Conservation (phyloP, 352 stramenopile genomes). For the Phytopythium cucurbitacearum region DNA sequence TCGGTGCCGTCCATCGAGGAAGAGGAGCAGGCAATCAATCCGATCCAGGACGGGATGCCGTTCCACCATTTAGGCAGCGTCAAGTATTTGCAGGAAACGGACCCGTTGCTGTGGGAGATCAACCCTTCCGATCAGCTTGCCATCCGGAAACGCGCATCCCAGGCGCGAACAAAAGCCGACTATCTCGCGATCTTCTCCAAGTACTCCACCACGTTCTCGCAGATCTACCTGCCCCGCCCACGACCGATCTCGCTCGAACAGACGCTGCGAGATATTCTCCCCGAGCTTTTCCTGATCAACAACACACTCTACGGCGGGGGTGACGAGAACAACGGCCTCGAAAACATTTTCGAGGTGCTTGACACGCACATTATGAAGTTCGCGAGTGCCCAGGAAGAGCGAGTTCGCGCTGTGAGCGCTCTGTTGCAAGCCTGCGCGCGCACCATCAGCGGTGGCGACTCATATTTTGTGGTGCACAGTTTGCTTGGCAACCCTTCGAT, state of each 20-base stretch:
- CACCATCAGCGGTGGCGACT: slow-evolving; percentile 75
- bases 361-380: slow-evolving; percentile 70
- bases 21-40: slow-evolving; percentile 12
- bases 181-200: slow-evolving; percentile 71
- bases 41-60: slow-evolving; percentile 21
- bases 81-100: slow-evolving; percentile 74
- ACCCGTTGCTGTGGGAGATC: slow-evolving; percentile 81
- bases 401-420: slow-evolving; percentile 61
- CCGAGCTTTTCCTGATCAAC: slow-evolving; percentile 76
- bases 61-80: slow-evolving; percentile 73
- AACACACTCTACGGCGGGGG: slow-evolving; percentile 69
- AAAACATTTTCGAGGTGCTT: slow-evolving; percentile 81
- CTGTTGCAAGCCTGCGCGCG: slow-evolving; percentile 68
- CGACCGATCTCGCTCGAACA: slow-evolving; percentile 76
- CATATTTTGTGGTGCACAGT: slow-evolving; percentile 76
- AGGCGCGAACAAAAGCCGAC: slow-evolving; percentile 44
- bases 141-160: slow-evolving; percentile 63
- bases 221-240: slow-evolving; percentile 67
- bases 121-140: slow-evolving; percentile 70
- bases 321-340: slow-evolving; percentile 51
- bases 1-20: slow-evolving; percentile 32
- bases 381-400: slow-evolving; percentile 51
- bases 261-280: slow-evolving; percentile 71
- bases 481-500: slow-evolving; percentile 64
- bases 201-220: slow-evolving; percentile 50